These are phyloP conservation scores for Polyporus arcularius DNA, from an alignment of 768 basidiomycete genomes.

Conservation along the genomic window DNA sequence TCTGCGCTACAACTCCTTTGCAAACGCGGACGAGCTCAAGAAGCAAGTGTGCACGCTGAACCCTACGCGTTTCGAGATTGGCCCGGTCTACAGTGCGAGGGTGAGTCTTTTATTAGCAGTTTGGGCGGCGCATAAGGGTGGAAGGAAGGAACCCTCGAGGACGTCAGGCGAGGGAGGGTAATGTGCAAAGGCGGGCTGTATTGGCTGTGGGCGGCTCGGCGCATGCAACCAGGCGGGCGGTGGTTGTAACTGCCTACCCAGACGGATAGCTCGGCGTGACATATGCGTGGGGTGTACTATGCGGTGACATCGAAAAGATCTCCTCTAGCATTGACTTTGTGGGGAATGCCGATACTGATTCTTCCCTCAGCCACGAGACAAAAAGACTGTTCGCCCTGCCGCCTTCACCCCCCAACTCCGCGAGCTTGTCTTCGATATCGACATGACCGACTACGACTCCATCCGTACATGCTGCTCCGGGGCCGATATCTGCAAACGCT, in stretches of 20 bases:
- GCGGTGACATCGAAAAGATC: too few species aligned
- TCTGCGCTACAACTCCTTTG: conserved; percentile 93
- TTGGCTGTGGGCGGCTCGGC: too few species aligned
- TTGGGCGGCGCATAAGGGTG: background rate
- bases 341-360: background rate
- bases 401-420: conserved; percentile 75
- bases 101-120: conserved; percentile 49
- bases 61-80: conserved; percentile 95
- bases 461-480: conserved; percentile 94
- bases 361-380: conserved; percentile 75
- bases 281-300: too few species aligned
- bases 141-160: background rate
- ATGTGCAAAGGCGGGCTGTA: too few species aligned
- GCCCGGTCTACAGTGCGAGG: conserved; percentile 85
- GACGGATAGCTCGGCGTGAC: too few species aligned
- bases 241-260: too few species aligned
- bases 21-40: conserved; percentile 84
- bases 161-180: background rate
- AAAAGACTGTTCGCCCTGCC: conserved; percentile 73
- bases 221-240: too few species aligned
- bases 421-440: conserved; percentile 98
- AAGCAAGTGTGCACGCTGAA: conserved; percentile 82
- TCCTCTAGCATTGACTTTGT: too few species aligned
- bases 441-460: conserved; percentile 99
- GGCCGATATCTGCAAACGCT: conserved; percentile 86